phyloP scores from a whole-genome alignment of 108 stramenopile species.

The Nitzschia palea region DNA sequence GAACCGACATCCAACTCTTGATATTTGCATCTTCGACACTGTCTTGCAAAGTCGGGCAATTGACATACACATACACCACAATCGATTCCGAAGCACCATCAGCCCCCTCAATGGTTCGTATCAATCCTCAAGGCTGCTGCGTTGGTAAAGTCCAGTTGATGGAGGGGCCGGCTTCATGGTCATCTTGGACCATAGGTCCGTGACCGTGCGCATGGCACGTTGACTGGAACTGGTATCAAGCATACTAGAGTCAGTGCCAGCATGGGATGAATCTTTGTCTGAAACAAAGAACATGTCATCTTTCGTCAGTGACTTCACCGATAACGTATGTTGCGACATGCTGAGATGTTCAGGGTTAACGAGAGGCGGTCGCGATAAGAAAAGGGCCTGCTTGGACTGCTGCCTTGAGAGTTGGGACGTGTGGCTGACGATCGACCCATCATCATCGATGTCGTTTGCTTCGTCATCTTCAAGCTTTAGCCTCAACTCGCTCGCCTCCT shows the following conservation, averaged over 20 bases:
- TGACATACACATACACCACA: no score
- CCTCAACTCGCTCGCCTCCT: slow-evolving; percentile 1
- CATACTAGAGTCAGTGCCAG: neutral
- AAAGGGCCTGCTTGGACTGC: neutral
- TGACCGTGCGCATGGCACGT: slow-evolving; percentile 12
- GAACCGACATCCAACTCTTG: no score
- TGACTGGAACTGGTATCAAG: neutral
- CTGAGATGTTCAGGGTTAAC: neutral
- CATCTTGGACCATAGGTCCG: slow-evolving; percentile 25
- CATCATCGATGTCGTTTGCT: slow-evolving; percentile 8
- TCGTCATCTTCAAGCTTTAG: slow-evolving; percentile 3
- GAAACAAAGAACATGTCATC: slow-evolving; percentile 17
- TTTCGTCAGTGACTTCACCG: neutral
- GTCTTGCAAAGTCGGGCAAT: no score
- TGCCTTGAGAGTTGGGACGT: slow-evolving; percentile 1
- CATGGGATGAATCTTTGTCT: neutral
- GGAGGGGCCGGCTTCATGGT: neutral
- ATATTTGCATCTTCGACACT: no score
- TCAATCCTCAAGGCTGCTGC: neutral
- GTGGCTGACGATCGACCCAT: slow-evolving; percentile 20
- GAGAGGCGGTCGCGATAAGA: neutral
- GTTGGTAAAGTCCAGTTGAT: neutral
- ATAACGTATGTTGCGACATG: neutral
- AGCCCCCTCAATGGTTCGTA: no score
- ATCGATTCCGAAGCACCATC: no score